These are phyloP conservation scores for Wallacemonas collosoma DNA, from an alignment of 208 protist genomes.

Conservation along the genomic window DNA sequence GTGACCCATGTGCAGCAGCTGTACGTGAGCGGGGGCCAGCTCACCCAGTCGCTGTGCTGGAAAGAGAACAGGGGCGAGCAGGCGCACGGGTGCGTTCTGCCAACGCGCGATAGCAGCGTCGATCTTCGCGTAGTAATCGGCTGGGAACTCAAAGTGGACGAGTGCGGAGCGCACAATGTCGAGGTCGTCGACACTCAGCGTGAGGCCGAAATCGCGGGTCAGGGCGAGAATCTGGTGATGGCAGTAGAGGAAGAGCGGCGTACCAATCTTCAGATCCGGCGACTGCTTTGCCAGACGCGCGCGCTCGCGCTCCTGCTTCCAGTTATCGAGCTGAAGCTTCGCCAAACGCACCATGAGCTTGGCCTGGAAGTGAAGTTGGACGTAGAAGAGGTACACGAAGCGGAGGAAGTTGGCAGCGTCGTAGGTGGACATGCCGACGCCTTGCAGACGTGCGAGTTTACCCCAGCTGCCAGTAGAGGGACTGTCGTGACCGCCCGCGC, in stretches of 20 bases:
- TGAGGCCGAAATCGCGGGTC: slow-evolving; percentile 62
- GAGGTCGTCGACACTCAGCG: slow-evolving; percentile 66
- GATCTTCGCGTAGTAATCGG: slow-evolving; percentile 76
- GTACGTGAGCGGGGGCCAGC: slow-evolving; percentile 77
- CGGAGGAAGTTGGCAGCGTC: slow-evolving; percentile 65
- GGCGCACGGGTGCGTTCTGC: slow-evolving; percentile 50
- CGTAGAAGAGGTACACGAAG: slow-evolving; percentile 77
- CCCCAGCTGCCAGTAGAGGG: slow-evolving; percentile 36
- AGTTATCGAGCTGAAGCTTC: slow-evolving; percentile 75
- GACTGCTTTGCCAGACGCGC: slow-evolving; percentile 56
- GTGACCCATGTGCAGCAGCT: slow-evolving; percentile 92
- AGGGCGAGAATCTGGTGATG: slow-evolving; percentile 76
- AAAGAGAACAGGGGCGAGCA: slow-evolving; percentile 42
- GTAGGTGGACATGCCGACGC: slow-evolving; percentile 46
- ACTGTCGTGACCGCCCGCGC: slow-evolving; percentile 24
- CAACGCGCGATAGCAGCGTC: slow-evolving; percentile 63
- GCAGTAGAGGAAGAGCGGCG: slow-evolving; percentile 81
- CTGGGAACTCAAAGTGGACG: slow-evolving; percentile 75
- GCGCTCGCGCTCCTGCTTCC: slow-evolving; percentile 76
- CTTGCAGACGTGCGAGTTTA: slow-evolving; percentile 60
- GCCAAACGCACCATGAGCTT: slow-evolving; percentile 74
- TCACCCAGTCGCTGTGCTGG: slow-evolving; percentile 47
- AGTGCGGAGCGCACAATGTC: slow-evolving; percentile 74
- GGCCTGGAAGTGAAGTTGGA: slow-evolving; percentile 76
- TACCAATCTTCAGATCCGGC: slow-evolving; percentile 60